Evolutionary conservation across 495 filamentous ascomycete genomes (phyloP), one percentile per base, ranked within the genome.

Genomic region (Penicillium salamii): DNA sequence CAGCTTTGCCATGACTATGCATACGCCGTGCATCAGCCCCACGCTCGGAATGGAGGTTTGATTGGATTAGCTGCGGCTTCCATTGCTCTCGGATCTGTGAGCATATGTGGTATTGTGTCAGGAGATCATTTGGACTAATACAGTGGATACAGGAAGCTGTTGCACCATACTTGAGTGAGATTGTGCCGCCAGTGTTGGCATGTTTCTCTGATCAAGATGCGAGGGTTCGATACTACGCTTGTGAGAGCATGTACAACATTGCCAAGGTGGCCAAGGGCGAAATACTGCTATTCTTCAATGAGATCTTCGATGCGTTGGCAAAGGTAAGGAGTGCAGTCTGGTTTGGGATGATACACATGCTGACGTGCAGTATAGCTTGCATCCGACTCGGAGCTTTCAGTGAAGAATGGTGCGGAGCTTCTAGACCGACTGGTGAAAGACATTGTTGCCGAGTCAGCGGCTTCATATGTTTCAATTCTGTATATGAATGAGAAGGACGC

Each of bases 161-260:
- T 57, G 89, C 95, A 28, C 83, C 82, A 45, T 96, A 97, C 61
- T 78, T 99, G 35, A 85, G 88, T 65, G 81, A 90, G 48, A 96
- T 99, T 47, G 92, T 99, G 3, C 91, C 93, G 15, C 95, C 95
- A 15, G 95, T 99, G 5, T 79, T 99, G n/a, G 95, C 95, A 40
- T 99, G 95, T 74, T 99, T 99, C 66, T 86, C 86, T 17, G 95
- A 99, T 58, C 93, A 97, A 74, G 95, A 99, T 85, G 95, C 95
- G 17, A 80, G 95, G 42, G 95, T 99, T 14, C 84, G 95, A 45
- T 99, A 99, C 66, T 99, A 99, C 69, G 95, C 95, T 38, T 99
- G 95, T 71, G 95, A 99, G 78, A 93, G 91, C 70, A 99, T 99
- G 95, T 99, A 99, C 67, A 99, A 99, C 61, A 97, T 99, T 61